Conservation (phyloP, 177 flowering plant species). For the Vitis hybrid region DNA sequence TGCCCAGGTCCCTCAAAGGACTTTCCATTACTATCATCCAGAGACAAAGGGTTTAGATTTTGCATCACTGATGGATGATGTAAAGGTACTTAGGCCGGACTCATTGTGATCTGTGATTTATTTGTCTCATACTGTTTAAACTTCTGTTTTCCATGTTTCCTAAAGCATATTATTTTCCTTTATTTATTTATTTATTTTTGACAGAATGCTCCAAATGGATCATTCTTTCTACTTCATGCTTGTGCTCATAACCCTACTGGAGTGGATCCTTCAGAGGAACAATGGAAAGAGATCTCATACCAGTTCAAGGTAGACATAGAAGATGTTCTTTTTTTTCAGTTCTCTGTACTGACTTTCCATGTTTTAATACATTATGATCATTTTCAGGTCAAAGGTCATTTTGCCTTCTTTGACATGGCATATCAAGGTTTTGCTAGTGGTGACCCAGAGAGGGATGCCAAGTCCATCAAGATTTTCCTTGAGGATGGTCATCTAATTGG, state of each 20-base stretch:
- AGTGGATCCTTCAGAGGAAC: constrained; percentile 93
- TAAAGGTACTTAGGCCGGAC: constrained; percentile 52
- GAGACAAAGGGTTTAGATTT: constrained; percentile 82
- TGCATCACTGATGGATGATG: constrained; percentile 77
- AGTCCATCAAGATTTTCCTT: constrained; percentile 85
- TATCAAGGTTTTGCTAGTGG: constrained; percentile 99
- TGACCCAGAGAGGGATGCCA: constrained; percentile 92
- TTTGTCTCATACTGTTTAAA: background rate
- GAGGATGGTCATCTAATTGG: constrained; percentile 91
- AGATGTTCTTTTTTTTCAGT: background rate
- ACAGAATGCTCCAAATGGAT: constrained; percentile 95
- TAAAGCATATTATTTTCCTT: background rate
- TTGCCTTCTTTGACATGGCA: constrained; percentile 98
- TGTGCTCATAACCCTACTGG: constrained; percentile 99
- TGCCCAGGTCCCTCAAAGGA: constrained; percentile 81
- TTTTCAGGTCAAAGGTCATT: constrained; percentile 80
- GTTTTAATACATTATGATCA: background rate
- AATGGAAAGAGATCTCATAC: constrained; percentile 90
- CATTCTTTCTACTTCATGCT: constrained; percentile 94
- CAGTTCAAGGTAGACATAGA: constrained; percentile 64
- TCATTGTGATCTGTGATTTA: background rate
- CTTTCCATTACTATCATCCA: constrained; percentile 88
- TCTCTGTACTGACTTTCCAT: background rate
- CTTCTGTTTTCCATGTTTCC: background rate
- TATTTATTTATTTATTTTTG: background rate